Base-by-base conservation (phyloP, 164 flowering plant genomes). In the Piper longum region DNA sequence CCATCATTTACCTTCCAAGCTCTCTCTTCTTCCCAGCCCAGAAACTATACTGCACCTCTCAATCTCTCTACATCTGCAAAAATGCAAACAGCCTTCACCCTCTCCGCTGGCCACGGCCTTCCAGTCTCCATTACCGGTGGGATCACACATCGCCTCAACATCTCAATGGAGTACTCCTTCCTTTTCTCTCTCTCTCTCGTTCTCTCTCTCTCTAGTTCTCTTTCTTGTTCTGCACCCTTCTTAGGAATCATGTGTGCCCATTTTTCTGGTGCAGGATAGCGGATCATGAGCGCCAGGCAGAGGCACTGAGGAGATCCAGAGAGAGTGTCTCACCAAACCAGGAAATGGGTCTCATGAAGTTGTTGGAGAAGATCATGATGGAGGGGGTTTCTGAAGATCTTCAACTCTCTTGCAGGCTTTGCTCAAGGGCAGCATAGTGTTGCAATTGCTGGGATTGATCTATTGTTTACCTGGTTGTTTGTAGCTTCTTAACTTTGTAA, bases 281-380 rank as follows among this genome's bases (percentile, higher is more conserved):
- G 12, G 60, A 57, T 57, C 60, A 57, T 36, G 60, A 57, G 42
- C 60, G 41, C 26, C 60, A 13, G 60, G 41, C 41, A 41, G 26
- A 57, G 16, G 60, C 60, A n/a, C 41, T 57, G 41, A 57, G 60
- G 60, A 57, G 42, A 57, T 57, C 60, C 16, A 57, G 60, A 16
- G 60, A 26, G 60, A 26, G 14, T 26, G 14, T 18, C 14, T 57
- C 41, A 7, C 41, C 60, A 41, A 18, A 57, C 13, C 5, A 14
- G 16, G 60, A 57, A 57, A 41, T 57, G 60, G 60, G 60, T 57
- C 14, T 26, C 16, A 16, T 41, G 26, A 57, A 5, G 8, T 26
- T 57, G 41, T 14, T 57, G 41, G 42, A 57, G 12, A 26, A 16
- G 41, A 41, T 57, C 16, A 57, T 57, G 60, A 36, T 26, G 11